phyloP scores from a whole-genome alignment of 352 stramenopile species.

The Globisporangium camurandrum region DNA sequence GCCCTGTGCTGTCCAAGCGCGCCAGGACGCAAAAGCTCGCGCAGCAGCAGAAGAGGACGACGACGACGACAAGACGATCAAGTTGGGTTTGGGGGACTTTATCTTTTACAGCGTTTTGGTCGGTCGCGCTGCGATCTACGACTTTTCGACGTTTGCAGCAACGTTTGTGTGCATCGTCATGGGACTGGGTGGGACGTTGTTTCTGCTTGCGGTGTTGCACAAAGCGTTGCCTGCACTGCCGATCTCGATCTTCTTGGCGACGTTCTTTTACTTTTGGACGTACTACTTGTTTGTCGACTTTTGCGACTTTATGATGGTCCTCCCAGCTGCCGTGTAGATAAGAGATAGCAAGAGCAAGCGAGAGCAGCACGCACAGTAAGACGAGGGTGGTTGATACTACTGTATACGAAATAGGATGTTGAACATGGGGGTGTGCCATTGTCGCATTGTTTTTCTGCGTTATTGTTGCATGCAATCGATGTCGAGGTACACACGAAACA shows the following conservation, averaged over 20 bases:
- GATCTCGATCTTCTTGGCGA: slow-evolving; percentile 89
- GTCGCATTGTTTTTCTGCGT: too few species aligned
- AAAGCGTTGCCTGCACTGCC: slow-evolving; percentile 93
- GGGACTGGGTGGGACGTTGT: slow-evolving; percentile 91
- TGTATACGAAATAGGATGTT: too few species aligned
- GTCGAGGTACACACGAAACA: too few species aligned
- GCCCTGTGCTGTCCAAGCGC: slow-evolving; percentile 59
- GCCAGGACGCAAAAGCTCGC: slow-evolving; percentile 40
- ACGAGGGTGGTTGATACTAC: too few species aligned
- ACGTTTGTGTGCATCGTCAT: slow-evolving; percentile 94
- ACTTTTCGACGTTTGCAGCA: slow-evolving; percentile 93
- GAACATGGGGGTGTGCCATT: too few species aligned
- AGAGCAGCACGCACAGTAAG: too few species aligned
- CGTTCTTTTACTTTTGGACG: slow-evolving; percentile 79
- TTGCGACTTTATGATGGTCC: slow-evolving; percentile 72
- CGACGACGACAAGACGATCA: slow-evolving; percentile 86
- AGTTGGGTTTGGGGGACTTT: slow-evolving; percentile 95
- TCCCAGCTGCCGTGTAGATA: slow-evolving; percentile 47
- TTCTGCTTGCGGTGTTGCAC: slow-evolving; percentile 92
- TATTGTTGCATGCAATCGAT: too few species aligned
- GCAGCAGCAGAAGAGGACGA: slow-evolving; percentile 45
- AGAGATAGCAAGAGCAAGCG: too few species aligned
- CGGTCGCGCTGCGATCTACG: slow-evolving; percentile 91
- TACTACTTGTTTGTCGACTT: slow-evolving; percentile 81
- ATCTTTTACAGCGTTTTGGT: slow-evolving; percentile 99